Base-by-base conservation (phyloP, 2,329 filamentous ascomycete species). In the Podosphaera fusca region DNA sequence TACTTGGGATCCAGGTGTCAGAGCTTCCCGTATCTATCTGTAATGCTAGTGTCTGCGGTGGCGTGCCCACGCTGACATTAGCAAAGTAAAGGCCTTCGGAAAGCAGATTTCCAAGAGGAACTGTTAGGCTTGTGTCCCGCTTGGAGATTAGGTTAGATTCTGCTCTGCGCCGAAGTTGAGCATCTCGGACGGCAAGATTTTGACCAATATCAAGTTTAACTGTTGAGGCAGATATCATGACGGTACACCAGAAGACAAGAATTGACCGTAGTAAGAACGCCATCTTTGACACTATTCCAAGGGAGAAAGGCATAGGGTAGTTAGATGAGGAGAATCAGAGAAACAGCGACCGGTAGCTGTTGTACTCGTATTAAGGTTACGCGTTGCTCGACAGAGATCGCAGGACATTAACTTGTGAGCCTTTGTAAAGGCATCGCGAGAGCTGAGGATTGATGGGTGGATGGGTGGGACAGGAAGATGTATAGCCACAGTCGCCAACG, bases 11-110 rank as follows among this genome's bases (percentile, higher is more conserved):
- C 78, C 79, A 82, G 3, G 78, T 74, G 64, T 82, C 80, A 61
- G 75, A 79, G 65, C 76, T 80, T 34, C 79, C 80, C 2, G 70
- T 98, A 98, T 66, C 87, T 82, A 69, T 96, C 90, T 21, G 87
- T 87, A 2, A 85, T 88, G 71, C 87, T 95, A 61, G 98, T 95
- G 69, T 98, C 92, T 0, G 92, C 92, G 0, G 90, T 0, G 80
- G 80, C 0, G 78, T 80, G 55, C 80, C 80, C 47, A 82, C 67
- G n/a, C 69, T 68, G 47, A 82, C 72, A 55, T 77, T 71, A 46
- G 75, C 73, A 57, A 60, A 63, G 52, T 67, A 67, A 12, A 75
- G 73, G 38, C 75, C 77, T 51, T 72, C 74, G 0, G 72, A 73
- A 59, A 78, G 63, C 60, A 77, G 78, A 67, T 81, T 80, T 29